Percentiles rank a stretch among this genome's conserved stretches.
These are phyloP conservation scores for Pneumocystis canis DNA, from an alignment of 1,139 yeast species.

Conservation along the genomic window DNA sequence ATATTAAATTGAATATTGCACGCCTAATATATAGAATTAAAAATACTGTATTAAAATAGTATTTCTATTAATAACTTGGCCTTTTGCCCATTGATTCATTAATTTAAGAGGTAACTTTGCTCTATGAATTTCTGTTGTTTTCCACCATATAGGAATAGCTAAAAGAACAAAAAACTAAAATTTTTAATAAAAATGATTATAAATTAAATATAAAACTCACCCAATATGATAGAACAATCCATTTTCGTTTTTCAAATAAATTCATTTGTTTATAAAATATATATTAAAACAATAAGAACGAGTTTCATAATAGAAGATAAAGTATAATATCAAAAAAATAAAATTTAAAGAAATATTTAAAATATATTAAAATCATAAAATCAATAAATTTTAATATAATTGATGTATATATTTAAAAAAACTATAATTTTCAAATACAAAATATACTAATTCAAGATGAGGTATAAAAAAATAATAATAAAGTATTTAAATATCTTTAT, in stretches of 20 bases:
- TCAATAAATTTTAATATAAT: no score
- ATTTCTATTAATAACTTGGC: slow-evolving; percentile 31
- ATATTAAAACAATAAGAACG: neutral
- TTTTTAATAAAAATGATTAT: neutral
- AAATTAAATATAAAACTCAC: neutral
- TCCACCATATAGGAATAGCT: slow-evolving; percentile 66
- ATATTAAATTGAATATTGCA: slow-evolving; percentile 26
- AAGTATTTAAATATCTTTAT: neutral
- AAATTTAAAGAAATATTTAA: no score
- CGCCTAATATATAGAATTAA: slow-evolving; percentile 11
- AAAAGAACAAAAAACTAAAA: slow-evolving; percentile 23
- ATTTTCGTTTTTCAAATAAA: neutral
- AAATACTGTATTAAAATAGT: slow-evolving; percentile 39
- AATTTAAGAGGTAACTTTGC: slow-evolving; percentile 53
- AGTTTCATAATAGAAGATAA: neutral
- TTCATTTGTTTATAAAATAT: neutral
- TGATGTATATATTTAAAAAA: no score
- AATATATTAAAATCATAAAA: no score
- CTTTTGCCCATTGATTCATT: slow-evolving; percentile 32
- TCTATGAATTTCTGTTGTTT: slow-evolving; percentile 58
- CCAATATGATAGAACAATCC: neutral
- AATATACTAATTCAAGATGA: no score
- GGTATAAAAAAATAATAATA: neutral
- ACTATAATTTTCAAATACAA: neutral
- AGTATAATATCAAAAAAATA: neutral